Evolutionary conservation across 345 rosid genomes (phyloP).

Genomic region (Eucalyptus regnans): DNA sequence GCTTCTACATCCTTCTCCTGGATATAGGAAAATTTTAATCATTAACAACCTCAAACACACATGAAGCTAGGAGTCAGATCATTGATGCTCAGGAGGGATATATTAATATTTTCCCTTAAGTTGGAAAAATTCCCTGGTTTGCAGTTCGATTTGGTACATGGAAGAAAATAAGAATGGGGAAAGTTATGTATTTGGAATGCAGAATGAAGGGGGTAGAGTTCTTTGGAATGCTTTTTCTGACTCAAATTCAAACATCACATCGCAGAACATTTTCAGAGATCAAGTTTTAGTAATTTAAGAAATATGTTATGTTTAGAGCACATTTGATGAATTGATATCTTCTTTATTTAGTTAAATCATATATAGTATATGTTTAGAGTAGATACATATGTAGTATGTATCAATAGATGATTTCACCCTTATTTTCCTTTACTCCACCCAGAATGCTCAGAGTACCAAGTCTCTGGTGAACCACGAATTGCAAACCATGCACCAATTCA

Average conservation of each 20-base stretch:
- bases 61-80: background rate
- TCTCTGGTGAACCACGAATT: background rate
- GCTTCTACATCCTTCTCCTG: constrained; percentile 89
- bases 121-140: background rate
- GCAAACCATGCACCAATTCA: background rate
- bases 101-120: background rate
- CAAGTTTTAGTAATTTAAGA: background rate
- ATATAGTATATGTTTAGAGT: background rate
- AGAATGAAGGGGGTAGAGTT: background rate
- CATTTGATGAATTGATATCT: background rate
- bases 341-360: background rate
- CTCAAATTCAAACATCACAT: background rate
- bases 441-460: background rate
- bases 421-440: background rate
- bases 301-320: background rate
- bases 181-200: background rate
- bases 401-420: background rate
- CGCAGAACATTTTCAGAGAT: background rate
- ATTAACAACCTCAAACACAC: background rate
- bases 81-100: background rate
- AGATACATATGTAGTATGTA: background rate
- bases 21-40: background rate
- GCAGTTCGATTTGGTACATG: background rate
- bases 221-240: background rate
- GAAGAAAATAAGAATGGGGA: background rate